Evolutionary conservation across 23 red algal genomes (phyloP).

Genomic region (Gracilaria caudata): DNA sequence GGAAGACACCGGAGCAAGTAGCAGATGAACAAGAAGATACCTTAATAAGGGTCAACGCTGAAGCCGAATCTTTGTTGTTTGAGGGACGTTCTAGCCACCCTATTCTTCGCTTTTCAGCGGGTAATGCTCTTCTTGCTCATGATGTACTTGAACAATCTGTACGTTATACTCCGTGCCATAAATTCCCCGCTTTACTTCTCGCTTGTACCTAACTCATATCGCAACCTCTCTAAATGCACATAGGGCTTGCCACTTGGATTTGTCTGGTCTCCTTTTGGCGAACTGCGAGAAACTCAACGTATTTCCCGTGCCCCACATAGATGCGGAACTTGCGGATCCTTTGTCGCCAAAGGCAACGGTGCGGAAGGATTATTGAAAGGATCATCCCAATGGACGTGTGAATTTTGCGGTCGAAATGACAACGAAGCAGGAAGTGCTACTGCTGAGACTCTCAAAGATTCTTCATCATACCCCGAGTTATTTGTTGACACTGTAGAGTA

Average conservation of each 20-base stretch:
- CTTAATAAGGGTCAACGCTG: conserved; percentile 10
- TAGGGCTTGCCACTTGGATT: conserved; percentile 60
- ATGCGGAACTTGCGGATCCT: conserved; percentile 66
- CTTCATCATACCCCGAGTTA: conserved; percentile 28
- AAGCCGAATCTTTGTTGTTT: conserved; percentile 21
- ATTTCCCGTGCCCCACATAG: conserved; percentile 11
- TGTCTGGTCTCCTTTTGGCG: conserved; percentile 60
- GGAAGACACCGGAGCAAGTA: conserved; percentile 34
- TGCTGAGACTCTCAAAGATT: conserved; percentile 1
- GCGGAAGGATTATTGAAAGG: conserved; percentile 10
- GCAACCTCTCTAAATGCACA: not conserved
- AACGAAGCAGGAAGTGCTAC: conserved; percentile 7
- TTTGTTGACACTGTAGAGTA: conserved; percentile 52
- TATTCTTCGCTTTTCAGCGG: conserved; percentile 61
- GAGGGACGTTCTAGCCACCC: conserved; percentile 33
- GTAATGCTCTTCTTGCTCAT: conserved; percentile 51
- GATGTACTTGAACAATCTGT: conserved; percentile 39
- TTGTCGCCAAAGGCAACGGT: conserved; percentile 50
- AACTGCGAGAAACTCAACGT: not conserved
- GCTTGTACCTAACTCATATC: not conserved
- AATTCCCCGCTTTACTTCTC: not conserved
- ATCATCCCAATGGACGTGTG: conserved; percentile 35
- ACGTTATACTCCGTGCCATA: not conserved
- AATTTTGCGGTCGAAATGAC: conserved; percentile 59
- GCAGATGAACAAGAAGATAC: conserved; percentile 52